Evolutionary conservation across 2,329 filamentous ascomycete genomes (phyloP).

Genomic region (Lecanicillium sp.): DNA sequence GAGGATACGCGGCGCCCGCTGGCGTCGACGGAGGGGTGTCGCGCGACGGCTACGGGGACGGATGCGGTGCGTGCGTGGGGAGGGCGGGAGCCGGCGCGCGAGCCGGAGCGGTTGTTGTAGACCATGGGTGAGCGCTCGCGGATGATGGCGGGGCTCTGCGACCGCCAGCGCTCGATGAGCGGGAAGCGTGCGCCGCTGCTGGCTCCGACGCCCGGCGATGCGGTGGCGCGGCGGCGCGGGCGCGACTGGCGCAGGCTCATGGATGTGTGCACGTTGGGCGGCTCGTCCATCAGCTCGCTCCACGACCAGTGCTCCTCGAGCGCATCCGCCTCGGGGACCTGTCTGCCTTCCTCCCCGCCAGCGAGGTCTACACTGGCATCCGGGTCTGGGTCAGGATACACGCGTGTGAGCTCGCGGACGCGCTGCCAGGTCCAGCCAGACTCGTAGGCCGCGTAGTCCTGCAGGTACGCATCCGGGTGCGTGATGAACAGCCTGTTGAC

Average conservation of each 20-base stretch:
- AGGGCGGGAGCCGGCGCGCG: slow-evolving; percentile 38
- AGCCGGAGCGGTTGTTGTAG: slow-evolving; percentile 17
- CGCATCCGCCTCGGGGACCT: slow-evolving; percentile 56
- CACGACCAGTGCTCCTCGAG: slow-evolving; percentile 63
- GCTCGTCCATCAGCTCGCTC: slow-evolving; percentile 57
- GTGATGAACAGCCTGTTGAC: slow-evolving; percentile 68
- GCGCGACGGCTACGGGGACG: slow-evolving; percentile 38
- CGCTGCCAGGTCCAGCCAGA: slow-evolving; percentile 65
- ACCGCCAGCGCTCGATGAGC: slow-evolving; percentile 22
- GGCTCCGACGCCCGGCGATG: slow-evolving; percentile 30
- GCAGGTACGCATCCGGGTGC: slow-evolving; percentile 67
- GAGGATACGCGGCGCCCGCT: slow-evolving; percentile 42
- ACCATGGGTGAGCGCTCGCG: slow-evolving; percentile 36
- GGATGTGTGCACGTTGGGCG: slow-evolving; percentile 39
- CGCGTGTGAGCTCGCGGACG: slow-evolving; percentile 55
- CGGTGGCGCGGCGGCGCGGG: slow-evolving; percentile 35
- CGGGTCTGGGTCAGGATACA: slow-evolving; percentile 42
- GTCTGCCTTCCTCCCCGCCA: no score
- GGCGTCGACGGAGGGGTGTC: slow-evolving; percentile 33
- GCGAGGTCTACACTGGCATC: no score
- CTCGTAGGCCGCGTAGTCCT: slow-evolving; percentile 50
- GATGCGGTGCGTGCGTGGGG: slow-evolving; percentile 47
- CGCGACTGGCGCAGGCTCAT: slow-evolving; percentile 33
- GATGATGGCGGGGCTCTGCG: slow-evolving; percentile 26
- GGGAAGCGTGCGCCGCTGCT: slow-evolving; percentile 29